These are phyloP conservation scores for Ogataea paradorogensis DNA, from an alignment of 805 yeast genomes.

Conservation along the genomic window DNA sequence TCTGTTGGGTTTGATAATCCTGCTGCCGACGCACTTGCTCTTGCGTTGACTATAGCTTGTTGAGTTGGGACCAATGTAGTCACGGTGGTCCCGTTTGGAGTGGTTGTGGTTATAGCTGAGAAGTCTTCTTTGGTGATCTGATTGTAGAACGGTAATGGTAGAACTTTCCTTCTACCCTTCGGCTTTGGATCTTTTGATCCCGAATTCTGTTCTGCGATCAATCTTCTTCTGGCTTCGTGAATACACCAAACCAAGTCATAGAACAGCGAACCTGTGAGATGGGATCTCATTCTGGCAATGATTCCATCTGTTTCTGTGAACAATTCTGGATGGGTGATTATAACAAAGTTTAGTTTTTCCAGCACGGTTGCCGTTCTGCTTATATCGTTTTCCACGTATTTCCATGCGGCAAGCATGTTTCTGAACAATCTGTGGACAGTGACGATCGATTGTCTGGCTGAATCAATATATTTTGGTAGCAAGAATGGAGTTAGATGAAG, in stretches of 20 bases:
- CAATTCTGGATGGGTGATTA: constrained; percentile 83
- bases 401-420: constrained; percentile 90
- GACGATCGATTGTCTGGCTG: constrained; percentile 89
- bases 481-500: constrained; percentile 75
- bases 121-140: constrained; percentile 89
- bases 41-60: constrained; percentile 63
- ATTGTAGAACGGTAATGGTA: constrained; percentile 85
- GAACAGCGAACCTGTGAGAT: constrained; percentile 84
- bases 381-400: constrained; percentile 83
- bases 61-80: constrained; percentile 88
- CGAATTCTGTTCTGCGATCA: constrained; percentile 38
- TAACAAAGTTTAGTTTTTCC: constrained; percentile 82
- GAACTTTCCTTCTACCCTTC: constrained; percentile 37
- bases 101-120: constrained; percentile 77
- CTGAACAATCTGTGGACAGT: constrained; percentile 86
- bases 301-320: constrained; percentile 71
- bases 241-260: constrained; percentile 93
- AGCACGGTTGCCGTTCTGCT: constrained; percentile 87
- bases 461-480: constrained; percentile 72
- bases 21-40: constrained; percentile 54
- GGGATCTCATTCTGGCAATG: constrained; percentile 86
- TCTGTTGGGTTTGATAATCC: constrained; percentile 47
- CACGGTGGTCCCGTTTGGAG: constrained; percentile 89
- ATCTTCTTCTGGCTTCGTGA: constrained; percentile 86
- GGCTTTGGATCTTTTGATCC: constrained; percentile 22